Evolutionary conservation across 2,329 filamentous ascomycete genomes (phyloP).

Genomic region (Cryphonectria parasitica): DNA sequence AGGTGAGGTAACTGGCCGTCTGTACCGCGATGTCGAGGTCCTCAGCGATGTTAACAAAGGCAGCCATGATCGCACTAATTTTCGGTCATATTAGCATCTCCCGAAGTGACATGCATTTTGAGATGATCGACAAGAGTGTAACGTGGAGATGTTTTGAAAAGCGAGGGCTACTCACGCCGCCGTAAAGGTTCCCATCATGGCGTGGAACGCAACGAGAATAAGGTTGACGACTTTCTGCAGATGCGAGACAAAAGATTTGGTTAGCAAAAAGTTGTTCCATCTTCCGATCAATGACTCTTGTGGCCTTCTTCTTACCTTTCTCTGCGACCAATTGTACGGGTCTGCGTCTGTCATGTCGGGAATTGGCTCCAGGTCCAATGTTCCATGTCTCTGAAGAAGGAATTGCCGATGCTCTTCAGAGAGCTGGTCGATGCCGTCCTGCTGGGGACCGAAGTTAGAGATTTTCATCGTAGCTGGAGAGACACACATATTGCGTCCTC

Average conservation of each 20-base stretch:
- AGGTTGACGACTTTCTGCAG: slow-evolving; percentile 56
- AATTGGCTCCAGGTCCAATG: slow-evolving; percentile 56
- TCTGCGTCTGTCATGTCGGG: slow-evolving; percentile 54
- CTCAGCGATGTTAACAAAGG: slow-evolving; percentile 55
- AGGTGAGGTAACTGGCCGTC: slow-evolving; percentile 56
- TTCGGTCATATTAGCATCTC: slow-evolving; percentile 34
- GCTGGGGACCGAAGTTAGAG: neutral
- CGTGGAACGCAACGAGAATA: slow-evolving; percentile 58
- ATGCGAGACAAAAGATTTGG: neutral
- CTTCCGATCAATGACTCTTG: neutral
- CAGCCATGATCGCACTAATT: slow-evolving; percentile 52
- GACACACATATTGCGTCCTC: neutral
- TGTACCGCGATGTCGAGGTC: slow-evolving; percentile 55
- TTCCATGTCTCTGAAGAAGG: slow-evolving; percentile 56
- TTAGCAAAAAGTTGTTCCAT: neutral
- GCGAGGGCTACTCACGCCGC: slow-evolving; percentile 15
- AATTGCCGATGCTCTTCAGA: slow-evolving; percentile 52
- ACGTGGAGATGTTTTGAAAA: neutral
- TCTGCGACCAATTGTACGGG: slow-evolving; percentile 59
- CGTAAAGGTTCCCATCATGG: slow-evolving; percentile 40
- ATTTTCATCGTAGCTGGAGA: neutral
- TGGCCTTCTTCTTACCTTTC: slow-evolving; percentile 44
- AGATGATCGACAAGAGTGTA: neutral
- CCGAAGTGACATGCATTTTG: neutral
- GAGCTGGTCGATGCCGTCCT: slow-evolving; percentile 34